Conservation (phyloP, 768 basidiomycete genomes). For the Suillus occidentalis region DNA sequence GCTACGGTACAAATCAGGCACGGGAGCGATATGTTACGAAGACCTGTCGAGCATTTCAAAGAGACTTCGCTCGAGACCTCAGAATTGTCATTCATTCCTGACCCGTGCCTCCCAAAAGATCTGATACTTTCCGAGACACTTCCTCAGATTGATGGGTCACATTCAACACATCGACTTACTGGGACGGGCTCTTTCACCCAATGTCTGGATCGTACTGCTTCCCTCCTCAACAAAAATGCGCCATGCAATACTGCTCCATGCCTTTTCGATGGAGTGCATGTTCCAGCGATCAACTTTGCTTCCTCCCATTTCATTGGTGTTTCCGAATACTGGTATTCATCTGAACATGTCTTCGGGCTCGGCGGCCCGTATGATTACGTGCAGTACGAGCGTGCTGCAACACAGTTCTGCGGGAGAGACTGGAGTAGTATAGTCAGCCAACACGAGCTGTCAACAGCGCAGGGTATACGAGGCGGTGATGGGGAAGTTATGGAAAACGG, state of each 20-base stretch:
- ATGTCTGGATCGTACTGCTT: constrained; percentile 70
- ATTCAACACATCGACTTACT: constrained; percentile 57
- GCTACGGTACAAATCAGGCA: constrained; percentile 98
- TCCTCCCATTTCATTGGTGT: constrained; percentile 95
- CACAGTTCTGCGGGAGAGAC: constrained; percentile 74
- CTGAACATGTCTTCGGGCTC: constrained; percentile 93
- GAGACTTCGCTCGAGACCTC: constrained; percentile 16
- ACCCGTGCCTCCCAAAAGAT: constrained; percentile 88
- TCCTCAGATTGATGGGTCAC: constrained; percentile 42
- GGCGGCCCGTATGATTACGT: constrained; percentile 96
- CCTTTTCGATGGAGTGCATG: constrained; percentile 92
- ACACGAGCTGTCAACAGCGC: constrained; percentile 55
- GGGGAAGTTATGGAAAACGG: constrained; percentile 64
- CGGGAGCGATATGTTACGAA: constrained; percentile 84
- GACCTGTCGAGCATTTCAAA: constrained; percentile 48
- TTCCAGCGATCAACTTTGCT: constrained; percentile 91
- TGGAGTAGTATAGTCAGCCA: constrained; percentile 77
- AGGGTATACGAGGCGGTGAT: constrained; percentile 54
- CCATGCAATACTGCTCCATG: constrained; percentile 86
- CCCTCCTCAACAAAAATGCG: constrained; percentile 80
- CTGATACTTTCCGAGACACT: constrained; percentile 62
- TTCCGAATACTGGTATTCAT: constrained; percentile 99
- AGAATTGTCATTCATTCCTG: constrained; percentile 50
- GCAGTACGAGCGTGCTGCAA: constrained; percentile 92
- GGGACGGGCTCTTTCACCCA: constrained; percentile 91